These are phyloP conservation scores for Psilocybe subaeruginosa DNA, from an alignment of 768 basidiomycete genomes.

Conservation along the genomic window DNA sequence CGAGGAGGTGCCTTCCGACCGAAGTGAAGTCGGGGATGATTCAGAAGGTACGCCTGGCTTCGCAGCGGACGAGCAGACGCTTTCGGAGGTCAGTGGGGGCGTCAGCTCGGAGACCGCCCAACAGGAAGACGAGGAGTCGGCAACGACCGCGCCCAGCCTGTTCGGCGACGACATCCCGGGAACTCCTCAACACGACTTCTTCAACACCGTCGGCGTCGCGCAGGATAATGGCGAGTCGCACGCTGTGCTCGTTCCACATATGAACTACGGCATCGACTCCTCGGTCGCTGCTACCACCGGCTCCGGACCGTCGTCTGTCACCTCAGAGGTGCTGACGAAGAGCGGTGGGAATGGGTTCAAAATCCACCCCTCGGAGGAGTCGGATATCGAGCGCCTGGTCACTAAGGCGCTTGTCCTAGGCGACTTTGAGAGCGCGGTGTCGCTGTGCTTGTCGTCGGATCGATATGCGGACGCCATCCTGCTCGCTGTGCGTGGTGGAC, in stretches of 20 bases:
- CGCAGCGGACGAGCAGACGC: conserved; percentile 57
- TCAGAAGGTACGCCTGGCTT: conserved; percentile 29
- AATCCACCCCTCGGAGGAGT: conserved; percentile 88
- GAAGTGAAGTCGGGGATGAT: conserved; percentile 40
- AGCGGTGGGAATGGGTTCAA: conserved; percentile 83
- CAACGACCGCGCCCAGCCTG: conserved; percentile 84
- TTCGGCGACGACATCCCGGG: conserved; percentile 83
- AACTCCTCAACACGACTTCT: conserved; percentile 85
- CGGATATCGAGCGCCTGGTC: conserved; percentile 83
- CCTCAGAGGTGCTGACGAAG: conserved; percentile 67
- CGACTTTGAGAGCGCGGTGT: conserved; percentile 93
- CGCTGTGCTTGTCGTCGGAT: conserved; percentile 85
- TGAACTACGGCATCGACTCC: conserved; percentile 79
- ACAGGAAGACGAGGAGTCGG: conserved; percentile 72
- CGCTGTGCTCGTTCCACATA: conserved; percentile 72
- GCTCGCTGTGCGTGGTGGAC: conserved; percentile 88
- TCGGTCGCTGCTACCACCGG: conserved; percentile 95
- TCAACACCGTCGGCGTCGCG: conserved; percentile 71
- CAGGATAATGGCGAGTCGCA: conserved; percentile 42
- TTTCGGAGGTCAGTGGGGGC: conserved; percentile 74
- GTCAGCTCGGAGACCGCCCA: conserved; percentile 66
- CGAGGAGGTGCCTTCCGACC: conserved; percentile 39
- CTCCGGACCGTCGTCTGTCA: conserved; percentile 84
- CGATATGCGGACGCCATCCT: conserved; percentile 95
- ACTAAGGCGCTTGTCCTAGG: conserved; percentile 94